Conservation (phyloP, 768 basidiomycete genomes). For the Auricularia sp. region DNA sequence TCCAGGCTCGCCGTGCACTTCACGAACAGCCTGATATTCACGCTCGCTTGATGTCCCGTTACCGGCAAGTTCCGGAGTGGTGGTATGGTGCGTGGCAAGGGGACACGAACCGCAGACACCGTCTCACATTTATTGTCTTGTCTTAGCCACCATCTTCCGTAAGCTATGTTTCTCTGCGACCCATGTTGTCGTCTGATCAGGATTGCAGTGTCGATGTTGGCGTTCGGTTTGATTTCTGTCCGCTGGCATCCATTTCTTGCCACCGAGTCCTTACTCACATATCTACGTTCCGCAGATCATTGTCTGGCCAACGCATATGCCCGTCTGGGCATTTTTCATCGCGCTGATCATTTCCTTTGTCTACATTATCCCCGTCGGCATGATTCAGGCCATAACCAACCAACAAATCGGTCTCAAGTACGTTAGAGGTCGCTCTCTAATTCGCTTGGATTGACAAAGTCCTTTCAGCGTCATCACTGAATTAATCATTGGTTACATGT, state of each 20-base stretch:
- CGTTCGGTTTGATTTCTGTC: conserved; percentile 57
- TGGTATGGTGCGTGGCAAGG: conserved; percentile 55
- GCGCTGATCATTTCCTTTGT: conserved; percentile 15
- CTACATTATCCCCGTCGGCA: conserved; percentile 28
- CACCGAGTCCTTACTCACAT: neutral
- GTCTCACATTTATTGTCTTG: conserved; percentile 12
- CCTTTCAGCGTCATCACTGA: conserved; percentile 23
- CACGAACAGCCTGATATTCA: conserved; percentile 79
- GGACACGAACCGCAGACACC: too few relatives aligned
- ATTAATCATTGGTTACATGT: conserved; percentile 25
- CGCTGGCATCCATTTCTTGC: conserved; percentile 29
- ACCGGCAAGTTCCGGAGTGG: conserved; percentile 75
- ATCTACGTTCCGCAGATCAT: conserved; percentile 23
- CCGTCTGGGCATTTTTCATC: conserved; percentile 59
- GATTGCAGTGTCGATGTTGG: conserved; percentile 48
- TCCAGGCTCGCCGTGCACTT: conserved; percentile 58
- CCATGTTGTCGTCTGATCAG: neutral
- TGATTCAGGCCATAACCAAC: conserved; percentile 31
- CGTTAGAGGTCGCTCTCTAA: neutral
- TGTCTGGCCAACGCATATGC: conserved; percentile 61
- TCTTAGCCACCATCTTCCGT: conserved; percentile 38
- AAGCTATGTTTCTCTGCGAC: neutral
- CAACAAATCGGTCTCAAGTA: conserved; percentile 22
- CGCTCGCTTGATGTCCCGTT: conserved; percentile 68
- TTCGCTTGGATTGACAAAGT: neutral